Base-by-base conservation (phyloP, 768 basidiomycete genomes). In the Suillus fuscotomentosus region DNA sequence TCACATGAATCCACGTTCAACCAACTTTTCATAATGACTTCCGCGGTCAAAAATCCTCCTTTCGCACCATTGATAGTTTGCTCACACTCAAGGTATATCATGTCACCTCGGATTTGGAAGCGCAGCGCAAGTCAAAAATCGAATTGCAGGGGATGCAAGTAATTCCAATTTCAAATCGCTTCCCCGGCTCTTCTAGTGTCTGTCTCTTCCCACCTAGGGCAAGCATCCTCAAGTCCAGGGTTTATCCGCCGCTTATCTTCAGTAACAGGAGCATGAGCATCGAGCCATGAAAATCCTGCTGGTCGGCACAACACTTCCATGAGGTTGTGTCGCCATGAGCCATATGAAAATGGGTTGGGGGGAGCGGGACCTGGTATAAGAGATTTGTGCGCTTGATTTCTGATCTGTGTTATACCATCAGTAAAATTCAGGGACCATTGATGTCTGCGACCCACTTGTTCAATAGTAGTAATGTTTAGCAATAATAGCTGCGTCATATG, bases 391-490 rank as follows among this genome's bases (percentile, higher is more conserved):
- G 92, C 92, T 76, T 91, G 88, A 68, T 90, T 92, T 64, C 95
- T 88, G 69, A 97, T 94, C 90, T 94, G 72, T 64, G 9, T 20
- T 53, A 48, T 64, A 63, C 22, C 63, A 61, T 68, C 56, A 68
- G 53, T 54, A 48, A 51, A 53, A 17, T 36, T 34, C 55, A 63
- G 54, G 53, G 63, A 55, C 48, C 43, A 63, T 51, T 22, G 48
- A 68, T 71, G 67, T 61, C 61, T 55, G 63, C 60, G 53, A 72
- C 86, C 76, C 74, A 91, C 91, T 84, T 95, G 94, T 79, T 98
- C 96, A 66, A 98, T 95, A n/a, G 95, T 98, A 10, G 96, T 97
- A 42, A 94, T 83, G 75, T 97, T 96, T 67, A 95, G 80, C 39
- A 95, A 73, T 61, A 97, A 77, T 56, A 98, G 82, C 90, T 93